Conservation (phyloP, 768 basidiomycete genomes). For the Termitomyces sp. region DNA sequence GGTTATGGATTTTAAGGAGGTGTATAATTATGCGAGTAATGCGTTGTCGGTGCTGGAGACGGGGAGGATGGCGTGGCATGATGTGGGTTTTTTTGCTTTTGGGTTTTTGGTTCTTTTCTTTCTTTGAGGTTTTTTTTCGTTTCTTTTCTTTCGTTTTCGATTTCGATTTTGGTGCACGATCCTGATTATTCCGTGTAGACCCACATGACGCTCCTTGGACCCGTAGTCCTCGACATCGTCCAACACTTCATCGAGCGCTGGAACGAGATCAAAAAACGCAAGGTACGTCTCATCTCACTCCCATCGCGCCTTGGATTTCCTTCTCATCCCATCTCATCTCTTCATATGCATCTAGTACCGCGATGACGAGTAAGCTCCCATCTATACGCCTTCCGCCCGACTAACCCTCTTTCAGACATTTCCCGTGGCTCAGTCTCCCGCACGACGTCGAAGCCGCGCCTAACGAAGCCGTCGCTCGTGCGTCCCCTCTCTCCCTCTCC, state of each 20-base stretch:
- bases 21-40: constrained; percentile 74
- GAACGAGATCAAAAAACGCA: constrained; percentile 88
- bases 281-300: constrained; percentile 36
- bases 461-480: constrained; percentile 64
- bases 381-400: constrained; percentile 36
- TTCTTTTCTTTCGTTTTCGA: background rate
- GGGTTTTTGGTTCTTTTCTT: no score
- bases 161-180: background rate
- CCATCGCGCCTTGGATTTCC: background rate
- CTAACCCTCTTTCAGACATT: background rate
- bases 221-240: constrained; percentile 81
- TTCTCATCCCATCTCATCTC: no score
- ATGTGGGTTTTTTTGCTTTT: no score
- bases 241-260: constrained; percentile 96
- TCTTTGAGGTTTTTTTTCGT: no score
- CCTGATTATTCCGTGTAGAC: constrained; percentile 39
- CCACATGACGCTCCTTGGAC: constrained; percentile 81
- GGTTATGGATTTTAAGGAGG: constrained; percentile 80
- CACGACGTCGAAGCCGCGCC: constrained; percentile 63
- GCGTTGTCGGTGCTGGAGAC: constrained; percentile 65
- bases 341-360: constrained; percentile 32
- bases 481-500: background rate
- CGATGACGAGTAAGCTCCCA: constrained; percentile 43
- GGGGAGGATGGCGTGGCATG: constrained; percentile 93
- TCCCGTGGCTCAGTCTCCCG: constrained; percentile 71